phyloP scores from a whole-genome alignment of 2,329 filamentous ascomycete species.

The Aureobasidium leucospermi region DNA sequence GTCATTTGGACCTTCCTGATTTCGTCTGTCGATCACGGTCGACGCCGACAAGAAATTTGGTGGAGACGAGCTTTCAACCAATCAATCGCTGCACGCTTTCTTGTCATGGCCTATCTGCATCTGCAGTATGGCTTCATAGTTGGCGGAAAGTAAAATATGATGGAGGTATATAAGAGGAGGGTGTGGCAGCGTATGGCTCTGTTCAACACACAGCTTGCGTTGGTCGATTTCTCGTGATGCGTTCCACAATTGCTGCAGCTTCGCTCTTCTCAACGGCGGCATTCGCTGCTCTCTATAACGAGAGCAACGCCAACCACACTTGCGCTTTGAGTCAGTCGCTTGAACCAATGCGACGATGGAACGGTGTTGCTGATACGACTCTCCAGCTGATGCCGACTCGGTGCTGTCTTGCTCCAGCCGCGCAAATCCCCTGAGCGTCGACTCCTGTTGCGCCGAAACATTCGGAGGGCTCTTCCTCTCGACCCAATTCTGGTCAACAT shows the following conservation, averaged over 20 bases:
- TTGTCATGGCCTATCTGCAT: not conserved
- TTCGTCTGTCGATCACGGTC: not conserved
- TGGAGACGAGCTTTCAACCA: not conserved
- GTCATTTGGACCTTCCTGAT: constrained; percentile 10
- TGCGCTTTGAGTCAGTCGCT: constrained; percentile 41
- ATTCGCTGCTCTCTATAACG: constrained; percentile 37
- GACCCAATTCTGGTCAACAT: constrained; percentile 60
- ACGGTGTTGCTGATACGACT: constrained; percentile 18
- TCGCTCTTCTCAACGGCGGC: constrained; percentile 16
- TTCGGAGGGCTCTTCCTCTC: constrained; percentile 55
- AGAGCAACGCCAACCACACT: constrained; percentile 49
- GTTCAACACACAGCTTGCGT: constrained; percentile 1
- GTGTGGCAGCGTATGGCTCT: not conserved
- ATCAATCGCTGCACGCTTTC: constrained; percentile 9
- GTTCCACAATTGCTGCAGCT: not conserved
- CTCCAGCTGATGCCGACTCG: constrained; percentile 15
- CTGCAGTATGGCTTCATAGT: constrained; percentile 11
- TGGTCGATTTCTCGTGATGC: not conserved
- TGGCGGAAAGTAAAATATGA: not conserved
- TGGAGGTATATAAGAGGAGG: not conserved
- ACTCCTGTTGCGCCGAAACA: constrained; percentile 59
- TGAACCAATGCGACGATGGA: constrained; percentile 15
- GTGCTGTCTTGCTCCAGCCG: constrained; percentile 44
- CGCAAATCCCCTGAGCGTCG: constrained; percentile 38
- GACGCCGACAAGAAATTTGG: not conserved